Percentiles rank a stretch among this genome's conserved stretches.
Evolutionary conservation across 2,329 filamentous ascomycete species (phyloP).

Genomic region (Nemania serpens): DNA sequence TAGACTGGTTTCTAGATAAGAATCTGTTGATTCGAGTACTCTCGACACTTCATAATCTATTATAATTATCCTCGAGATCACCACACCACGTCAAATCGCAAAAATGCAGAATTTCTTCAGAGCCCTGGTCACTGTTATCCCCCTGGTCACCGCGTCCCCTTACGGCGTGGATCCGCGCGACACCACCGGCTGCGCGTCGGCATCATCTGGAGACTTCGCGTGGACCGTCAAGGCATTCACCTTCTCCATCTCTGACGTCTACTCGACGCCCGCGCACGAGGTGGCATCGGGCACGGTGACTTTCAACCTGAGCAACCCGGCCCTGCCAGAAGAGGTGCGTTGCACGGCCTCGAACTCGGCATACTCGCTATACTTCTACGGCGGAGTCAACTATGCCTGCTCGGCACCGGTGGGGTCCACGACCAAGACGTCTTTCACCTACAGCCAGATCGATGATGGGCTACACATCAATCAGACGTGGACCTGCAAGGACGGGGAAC

Average conservation of each 20-base stretch:
- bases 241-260: conserved; percentile 54
- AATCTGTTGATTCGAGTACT: too few species aligned
- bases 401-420: conserved; percentile 36
- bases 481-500: conserved; percentile 49
- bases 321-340: conserved; percentile 42
- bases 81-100: background rate
- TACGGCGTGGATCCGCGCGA: conserved; percentile 29
- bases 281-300: conserved; percentile 51
- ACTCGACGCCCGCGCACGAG: conserved; percentile 57
- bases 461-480: conserved; percentile 56
- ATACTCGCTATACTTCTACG: conserved; percentile 57
- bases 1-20: too few species aligned
- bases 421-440: conserved; percentile 50
- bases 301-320: conserved; percentile 56
- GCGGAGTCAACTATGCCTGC: conserved; percentile 52
- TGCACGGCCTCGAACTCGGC: conserved; percentile 50
- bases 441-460: conserved; percentile 42
- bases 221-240: conserved; percentile 53
- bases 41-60: too few species aligned
- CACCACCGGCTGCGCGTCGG: conserved; percentile 41
- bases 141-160: conserved; percentile 38
- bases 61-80: too few species aligned
- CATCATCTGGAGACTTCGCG: conserved; percentile 42
- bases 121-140: conserved; percentile 34
- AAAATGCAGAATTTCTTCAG: conserved; percentile 37